Percentiles rank a stretch among this genome's conserved stretches.
Conservation (phyloP, 768 basidiomycete species). For the Leccinum variicolor region DNA sequence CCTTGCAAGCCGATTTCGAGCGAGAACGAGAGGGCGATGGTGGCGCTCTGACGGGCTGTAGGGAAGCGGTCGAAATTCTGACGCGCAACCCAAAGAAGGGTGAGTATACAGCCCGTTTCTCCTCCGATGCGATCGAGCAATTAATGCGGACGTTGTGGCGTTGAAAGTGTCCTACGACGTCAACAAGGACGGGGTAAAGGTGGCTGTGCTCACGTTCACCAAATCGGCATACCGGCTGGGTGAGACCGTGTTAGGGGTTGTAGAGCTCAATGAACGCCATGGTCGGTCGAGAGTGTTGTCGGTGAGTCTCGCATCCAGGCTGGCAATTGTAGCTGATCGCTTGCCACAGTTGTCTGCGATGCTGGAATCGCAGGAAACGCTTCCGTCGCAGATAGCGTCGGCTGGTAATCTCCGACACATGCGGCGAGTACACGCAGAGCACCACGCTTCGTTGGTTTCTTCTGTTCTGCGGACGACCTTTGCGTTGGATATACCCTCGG, state of each 20-base stretch:
- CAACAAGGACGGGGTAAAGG: constrained; percentile 85
- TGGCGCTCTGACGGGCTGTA: constrained; percentile 50
- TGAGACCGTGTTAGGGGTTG: constrained; percentile 86
- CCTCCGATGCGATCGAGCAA: not conserved
- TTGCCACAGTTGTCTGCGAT: constrained; percentile 74
- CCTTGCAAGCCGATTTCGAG: constrained; percentile 23
- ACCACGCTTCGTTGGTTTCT: constrained; percentile 71
- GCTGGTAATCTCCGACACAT: constrained; percentile 49
- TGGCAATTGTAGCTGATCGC: not conserved
- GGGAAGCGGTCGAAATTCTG: constrained; percentile 88
- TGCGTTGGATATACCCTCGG: constrained; percentile 87
- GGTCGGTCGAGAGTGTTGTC: constrained; percentile 77
- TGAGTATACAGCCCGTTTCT: constrained; percentile 30
- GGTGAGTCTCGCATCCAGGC: constrained; percentile 40
- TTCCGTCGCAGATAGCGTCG: constrained; percentile 59
- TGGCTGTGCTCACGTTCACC: constrained; percentile 88
- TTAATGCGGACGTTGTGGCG: not conserved
- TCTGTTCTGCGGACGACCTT: constrained; percentile 79
- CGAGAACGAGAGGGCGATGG: constrained; percentile 41
- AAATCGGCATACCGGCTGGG: constrained; percentile 91
- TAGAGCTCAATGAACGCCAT: constrained; percentile 77
- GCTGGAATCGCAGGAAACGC: constrained; percentile 84
- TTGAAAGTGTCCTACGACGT: constrained; percentile 87
- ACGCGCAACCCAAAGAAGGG: constrained; percentile 89
- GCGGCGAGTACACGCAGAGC: constrained; percentile 80